Percentiles rank a stretch among this genome's conserved stretches.
phyloP scores from a whole-genome alignment of 345 rosid genomes.

The Murraya paniculata region DNA sequence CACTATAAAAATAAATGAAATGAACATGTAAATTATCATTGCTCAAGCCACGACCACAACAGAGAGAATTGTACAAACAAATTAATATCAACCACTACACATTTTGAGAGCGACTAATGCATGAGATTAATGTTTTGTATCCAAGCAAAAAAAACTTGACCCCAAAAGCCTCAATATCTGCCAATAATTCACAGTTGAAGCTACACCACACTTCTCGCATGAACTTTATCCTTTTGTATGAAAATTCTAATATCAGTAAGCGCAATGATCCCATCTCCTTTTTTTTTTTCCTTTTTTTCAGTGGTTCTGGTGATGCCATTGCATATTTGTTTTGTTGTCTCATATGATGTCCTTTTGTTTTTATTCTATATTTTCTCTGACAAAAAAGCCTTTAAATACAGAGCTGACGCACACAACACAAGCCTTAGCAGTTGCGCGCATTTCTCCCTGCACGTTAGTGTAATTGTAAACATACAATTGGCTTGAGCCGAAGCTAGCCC shows the following conservation, averaged over 20 bases:
- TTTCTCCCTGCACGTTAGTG: neutral
- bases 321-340: constrained; percentile 8
- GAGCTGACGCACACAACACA: neutral
- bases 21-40: neutral
- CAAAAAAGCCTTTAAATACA: neutral
- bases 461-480: neutral
- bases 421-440: neutral
- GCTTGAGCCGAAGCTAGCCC: neutral
- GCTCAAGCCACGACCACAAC: neutral
- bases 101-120: neutral
- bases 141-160: neutral
- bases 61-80: neutral
- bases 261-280: constrained; percentile 20
- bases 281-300: constrained; percentile 16
- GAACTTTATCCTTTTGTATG: constrained; percentile 36
- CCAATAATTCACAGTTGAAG: constrained; percentile 32
- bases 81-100: constrained; percentile 11
- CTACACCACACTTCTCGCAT: constrained; percentile 45
- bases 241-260: neutral
- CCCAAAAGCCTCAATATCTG: constrained; percentile 5
- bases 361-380: neutral
- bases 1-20: neutral
- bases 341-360: neutral
- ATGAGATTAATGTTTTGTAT: neutral
- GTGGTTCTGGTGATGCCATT: constrained; percentile 49